Evolutionary conservation across 2,329 filamentous ascomycete genomes (phyloP).

Genomic region (Coniosporium tulheliwenetii): DNA sequence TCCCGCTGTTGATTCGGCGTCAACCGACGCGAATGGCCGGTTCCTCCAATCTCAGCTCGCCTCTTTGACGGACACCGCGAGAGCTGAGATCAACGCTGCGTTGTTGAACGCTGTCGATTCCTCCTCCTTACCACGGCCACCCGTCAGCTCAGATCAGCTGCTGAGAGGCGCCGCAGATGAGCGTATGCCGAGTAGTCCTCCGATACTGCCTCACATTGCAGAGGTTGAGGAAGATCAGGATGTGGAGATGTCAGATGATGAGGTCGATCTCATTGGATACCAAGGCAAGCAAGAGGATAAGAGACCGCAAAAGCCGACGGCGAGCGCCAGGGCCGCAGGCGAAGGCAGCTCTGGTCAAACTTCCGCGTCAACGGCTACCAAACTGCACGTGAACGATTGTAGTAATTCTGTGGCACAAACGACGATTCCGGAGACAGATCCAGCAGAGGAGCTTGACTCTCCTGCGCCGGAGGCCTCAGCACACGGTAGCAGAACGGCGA

Average conservation of each 20-base stretch:
- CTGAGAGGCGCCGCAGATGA: constrained; percentile 10
- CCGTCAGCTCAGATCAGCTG: constrained; percentile 9
- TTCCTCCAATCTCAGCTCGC: constrained; percentile 19
- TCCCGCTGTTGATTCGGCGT: constrained; percentile 18
- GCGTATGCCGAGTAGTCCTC: constrained; percentile 18
- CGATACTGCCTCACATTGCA: constrained; percentile 6
- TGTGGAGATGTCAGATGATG: neutral
- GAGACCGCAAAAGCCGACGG: too few relatives aligned
- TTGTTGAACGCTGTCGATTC: constrained; percentile 1
- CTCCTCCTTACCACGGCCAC: constrained; percentile 11
- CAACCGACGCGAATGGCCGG: constrained; percentile 10
- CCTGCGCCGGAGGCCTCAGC: neutral
- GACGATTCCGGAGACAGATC: constrained; percentile 16
- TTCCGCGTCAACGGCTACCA: too few relatives aligned
- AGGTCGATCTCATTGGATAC: neutral
- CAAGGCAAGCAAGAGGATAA: too few relatives aligned
- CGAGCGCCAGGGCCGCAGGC: too few relatives aligned
- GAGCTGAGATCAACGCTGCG: neutral
- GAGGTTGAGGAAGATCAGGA: constrained; percentile 5
- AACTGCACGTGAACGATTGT: too few relatives aligned
- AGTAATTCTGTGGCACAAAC: neutral
- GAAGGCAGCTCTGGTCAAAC: too few relatives aligned
- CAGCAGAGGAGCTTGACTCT: constrained; percentile 1
- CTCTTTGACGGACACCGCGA: too few relatives aligned
- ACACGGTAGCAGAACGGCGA: neutral